Conservation (phyloP, 177 flowering plant species). For the Vitis hybrid region DNA sequence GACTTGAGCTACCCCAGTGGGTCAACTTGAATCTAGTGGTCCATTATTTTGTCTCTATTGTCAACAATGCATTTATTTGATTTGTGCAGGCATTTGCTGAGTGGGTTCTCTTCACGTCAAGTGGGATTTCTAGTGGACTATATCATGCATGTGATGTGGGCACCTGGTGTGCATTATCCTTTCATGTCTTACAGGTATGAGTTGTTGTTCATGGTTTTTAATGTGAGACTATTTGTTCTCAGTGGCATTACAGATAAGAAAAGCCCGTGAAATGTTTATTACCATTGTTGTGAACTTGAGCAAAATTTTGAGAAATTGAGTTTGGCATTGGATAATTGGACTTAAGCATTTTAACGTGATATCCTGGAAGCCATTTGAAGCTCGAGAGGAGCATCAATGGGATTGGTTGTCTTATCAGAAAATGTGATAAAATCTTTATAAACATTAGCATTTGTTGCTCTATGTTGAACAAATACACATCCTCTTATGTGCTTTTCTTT, state of each 20-base stretch:
- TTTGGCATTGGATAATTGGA: not conserved
- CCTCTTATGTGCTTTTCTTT: not conserved
- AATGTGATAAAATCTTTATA: not conserved
- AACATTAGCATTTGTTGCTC: not conserved
- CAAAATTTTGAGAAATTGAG: not conserved
- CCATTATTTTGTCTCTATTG: no score
- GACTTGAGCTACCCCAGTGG: no score
- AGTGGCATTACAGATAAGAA: no score
- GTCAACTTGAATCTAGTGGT: no score
- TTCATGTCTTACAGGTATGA: conserved; percentile 75
- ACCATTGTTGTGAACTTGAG: not conserved
- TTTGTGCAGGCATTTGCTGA: conserved; percentile 77
- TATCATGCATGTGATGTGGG: conserved; percentile 99
- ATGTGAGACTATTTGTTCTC: no score
- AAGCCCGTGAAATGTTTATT: not conserved
- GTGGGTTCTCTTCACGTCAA: conserved; percentile 83
- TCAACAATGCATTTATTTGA: not conserved
- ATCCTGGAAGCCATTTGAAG: no score
- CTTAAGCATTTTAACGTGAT: no score
- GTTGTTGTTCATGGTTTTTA: not conserved
- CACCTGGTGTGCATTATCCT: conserved; percentile 80
- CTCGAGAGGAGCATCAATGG: no score
- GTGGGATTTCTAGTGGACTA: conserved; percentile 90
- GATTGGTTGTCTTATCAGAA: not conserved
- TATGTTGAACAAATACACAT: not conserved